Evolutionary conservation across 1,139 yeast genomes (phyloP).

Genomic region (Magnusiomyces fungicola): DNA sequence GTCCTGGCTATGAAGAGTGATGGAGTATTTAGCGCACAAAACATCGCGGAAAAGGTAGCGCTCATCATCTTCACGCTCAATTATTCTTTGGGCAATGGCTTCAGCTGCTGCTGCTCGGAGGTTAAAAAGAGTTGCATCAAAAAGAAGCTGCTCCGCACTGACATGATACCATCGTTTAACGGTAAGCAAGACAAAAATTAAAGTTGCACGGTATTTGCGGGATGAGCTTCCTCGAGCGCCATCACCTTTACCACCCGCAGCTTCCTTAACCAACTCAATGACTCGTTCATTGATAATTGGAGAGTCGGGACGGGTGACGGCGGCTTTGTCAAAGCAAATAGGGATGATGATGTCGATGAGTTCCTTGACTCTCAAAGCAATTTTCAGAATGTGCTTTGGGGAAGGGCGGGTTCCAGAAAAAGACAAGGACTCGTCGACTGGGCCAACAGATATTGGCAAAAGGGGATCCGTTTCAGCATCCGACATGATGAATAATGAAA

Average conservation of each 20-base stretch:
- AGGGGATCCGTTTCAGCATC: conserved; percentile 3
- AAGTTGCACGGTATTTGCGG: conserved; percentile 55
- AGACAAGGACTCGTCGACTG: neutral
- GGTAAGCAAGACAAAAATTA: conserved; percentile 62
- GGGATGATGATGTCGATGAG: conserved; percentile 69
- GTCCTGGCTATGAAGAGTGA: conserved; percentile 57
- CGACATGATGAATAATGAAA: no score
- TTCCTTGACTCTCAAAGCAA: conserved; percentile 65
- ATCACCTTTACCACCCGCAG: conserved; percentile 75
- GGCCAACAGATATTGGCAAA: neutral
- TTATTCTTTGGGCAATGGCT: conserved; percentile 57
- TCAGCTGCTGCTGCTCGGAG: conserved; percentile 66
- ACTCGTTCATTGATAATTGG: conserved; percentile 55
- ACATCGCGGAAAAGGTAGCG: conserved; percentile 67
- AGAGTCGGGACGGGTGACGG: conserved; percentile 52
- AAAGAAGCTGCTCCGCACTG: conserved; percentile 52
- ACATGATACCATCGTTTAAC: conserved; percentile 76
- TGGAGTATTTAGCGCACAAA: conserved; percentile 68
- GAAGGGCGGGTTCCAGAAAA: conserved; percentile 39
- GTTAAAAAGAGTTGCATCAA: conserved; percentile 56
- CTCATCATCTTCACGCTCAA: conserved; percentile 51
- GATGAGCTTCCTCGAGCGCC: conserved; percentile 52
- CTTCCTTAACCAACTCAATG: conserved; percentile 51
- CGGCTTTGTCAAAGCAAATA: conserved; percentile 45
- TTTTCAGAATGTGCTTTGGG: conserved; percentile 62